Conservation (phyloP, 768 basidiomycete genomes). For the Serendipita sp. region DNA sequence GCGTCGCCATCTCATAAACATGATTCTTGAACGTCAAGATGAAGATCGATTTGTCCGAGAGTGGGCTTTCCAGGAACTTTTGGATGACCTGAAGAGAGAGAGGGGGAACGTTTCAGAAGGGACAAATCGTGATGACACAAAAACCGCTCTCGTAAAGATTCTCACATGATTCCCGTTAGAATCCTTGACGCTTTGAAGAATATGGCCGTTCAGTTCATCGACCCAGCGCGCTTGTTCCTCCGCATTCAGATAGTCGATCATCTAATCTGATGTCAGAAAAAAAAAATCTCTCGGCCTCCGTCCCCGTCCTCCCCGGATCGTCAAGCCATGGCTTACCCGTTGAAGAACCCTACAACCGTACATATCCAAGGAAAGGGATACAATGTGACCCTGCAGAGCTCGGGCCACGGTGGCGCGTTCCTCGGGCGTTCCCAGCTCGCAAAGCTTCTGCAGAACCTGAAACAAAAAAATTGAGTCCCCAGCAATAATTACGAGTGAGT, state of each 20-base stretch:
- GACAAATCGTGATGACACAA: background rate
- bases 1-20: conserved; percentile 66
- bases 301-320: background rate
- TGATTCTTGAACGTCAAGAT: conserved; percentile 60
- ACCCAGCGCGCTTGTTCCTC: conserved; percentile 69
- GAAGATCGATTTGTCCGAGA: conserved; percentile 61
- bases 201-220: conserved; percentile 60
- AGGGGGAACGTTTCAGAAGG: background rate
- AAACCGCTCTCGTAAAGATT: conserved; percentile 7
- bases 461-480: background rate
- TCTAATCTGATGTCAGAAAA: conserved; percentile 31
- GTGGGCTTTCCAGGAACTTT: conserved; percentile 70
- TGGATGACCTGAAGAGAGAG: conserved; percentile 50
- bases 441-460: conserved; percentile 85
- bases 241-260: conserved; percentile 63
- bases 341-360: conserved; percentile 95
- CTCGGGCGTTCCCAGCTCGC: conserved; percentile 65
- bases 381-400: conserved; percentile 62
- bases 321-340: conserved; percentile 65
- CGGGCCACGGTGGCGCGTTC: conserved; percentile 58
- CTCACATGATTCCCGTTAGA: conserved; percentile 88
- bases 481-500: background rate
- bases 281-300: no score
- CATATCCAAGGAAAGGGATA: conserved; percentile 71
- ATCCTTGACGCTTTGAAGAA: conserved; percentile 77